Percentiles rank a stretch among this genome's conserved stretches.
These are phyloP conservation scores for Myxozyma melibiosi DNA, from an alignment of 805 yeast species.

Conservation along the genomic window DNA sequence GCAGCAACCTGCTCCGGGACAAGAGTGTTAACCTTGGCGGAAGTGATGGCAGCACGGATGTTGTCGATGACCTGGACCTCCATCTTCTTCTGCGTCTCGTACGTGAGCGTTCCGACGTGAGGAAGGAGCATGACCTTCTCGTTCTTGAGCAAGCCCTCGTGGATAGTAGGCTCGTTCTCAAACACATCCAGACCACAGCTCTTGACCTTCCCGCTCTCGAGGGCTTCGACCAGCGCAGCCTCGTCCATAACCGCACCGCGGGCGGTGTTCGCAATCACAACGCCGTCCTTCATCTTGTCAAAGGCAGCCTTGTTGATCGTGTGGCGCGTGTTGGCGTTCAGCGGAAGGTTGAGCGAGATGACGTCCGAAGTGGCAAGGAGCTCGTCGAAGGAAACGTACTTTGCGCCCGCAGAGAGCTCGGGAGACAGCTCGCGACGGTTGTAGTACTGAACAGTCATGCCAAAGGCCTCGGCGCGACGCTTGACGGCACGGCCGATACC, in stretches of 20 bases:
- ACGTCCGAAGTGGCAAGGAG: constrained; percentile 66
- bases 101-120: constrained; percentile 83
- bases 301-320: constrained; percentile 63
- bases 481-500: constrained; percentile 86
- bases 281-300: constrained; percentile 74
- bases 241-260: constrained; percentile 81
- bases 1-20: constrained; percentile 66
- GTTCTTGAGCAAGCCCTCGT: constrained; percentile 54
- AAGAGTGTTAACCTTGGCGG: constrained; percentile 69
- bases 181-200: constrained; percentile 67
- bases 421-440: constrained; percentile 62
- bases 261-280: constrained; percentile 78
- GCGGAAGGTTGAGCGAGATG: constrained; percentile 73
- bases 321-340: constrained; percentile 71
- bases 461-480: constrained; percentile 72
- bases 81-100: constrained; percentile 76
- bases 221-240: constrained; percentile 52
- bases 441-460: constrained; percentile 73
- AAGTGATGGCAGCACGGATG: constrained; percentile 55
- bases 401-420: constrained; percentile 69
- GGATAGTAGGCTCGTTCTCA: constrained; percentile 63
- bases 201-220: constrained; percentile 57
- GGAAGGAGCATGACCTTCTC: constrained; percentile 70
- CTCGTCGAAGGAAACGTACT: constrained; percentile 72
- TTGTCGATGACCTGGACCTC: constrained; percentile 77